A percentile compares a stretch with the other conserved stretches of the same genome.
Conservation (phyloP, 352 stramenopile species). For the Phytophthora citricola region DNA sequence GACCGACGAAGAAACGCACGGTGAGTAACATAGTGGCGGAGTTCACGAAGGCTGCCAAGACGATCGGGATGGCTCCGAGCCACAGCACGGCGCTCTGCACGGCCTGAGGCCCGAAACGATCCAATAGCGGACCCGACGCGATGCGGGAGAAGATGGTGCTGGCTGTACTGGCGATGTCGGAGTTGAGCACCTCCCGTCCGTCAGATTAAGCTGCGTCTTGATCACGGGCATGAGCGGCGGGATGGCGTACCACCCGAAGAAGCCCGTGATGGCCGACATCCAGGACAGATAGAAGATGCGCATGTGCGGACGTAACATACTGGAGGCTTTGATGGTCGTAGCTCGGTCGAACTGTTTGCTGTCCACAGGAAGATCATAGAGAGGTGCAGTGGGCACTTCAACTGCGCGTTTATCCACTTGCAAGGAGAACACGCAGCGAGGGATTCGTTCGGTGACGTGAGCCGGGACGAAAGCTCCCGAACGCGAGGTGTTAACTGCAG, state of each 20-base stretch:
- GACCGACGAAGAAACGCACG: slow-evolving; percentile 94
- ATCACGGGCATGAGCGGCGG: slow-evolving; percentile 94
- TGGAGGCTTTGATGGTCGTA: slow-evolving; percentile 80
- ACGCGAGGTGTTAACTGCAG: slow-evolving; percentile 30
- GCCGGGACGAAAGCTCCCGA: slow-evolving; percentile 27
- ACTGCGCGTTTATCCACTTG: slow-evolving; percentile 17
- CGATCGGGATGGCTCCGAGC: slow-evolving; percentile 84
- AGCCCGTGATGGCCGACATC: slow-evolving; percentile 93
- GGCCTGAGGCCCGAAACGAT: slow-evolving; percentile 90
- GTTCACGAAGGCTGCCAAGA: slow-evolving; percentile 86
- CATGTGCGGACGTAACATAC: slow-evolving; percentile 92
- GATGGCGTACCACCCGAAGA: slow-evolving; percentile 96
- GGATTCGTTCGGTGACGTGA: slow-evolving; percentile 19
- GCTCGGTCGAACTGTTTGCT: slow-evolving; percentile 65
- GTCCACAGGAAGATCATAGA: slow-evolving; percentile 60
- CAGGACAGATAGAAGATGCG: slow-evolving; percentile 94
- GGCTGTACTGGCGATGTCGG: slow-evolving; percentile 90
- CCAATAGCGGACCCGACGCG: slow-evolving; percentile 90
- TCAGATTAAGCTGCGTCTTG: slow-evolving; percentile 84
- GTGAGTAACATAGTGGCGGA: slow-evolving; percentile 70
- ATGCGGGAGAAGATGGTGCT: slow-evolving; percentile 94
- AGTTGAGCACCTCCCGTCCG: slow-evolving; percentile 90
- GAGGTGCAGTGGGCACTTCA: neutral
- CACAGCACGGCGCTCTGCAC: slow-evolving; percentile 84
- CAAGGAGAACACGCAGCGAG: slow-evolving; percentile 9